These are phyloP conservation scores for Aspergillus aculeatinus DNA, from an alignment of 2,329 filamentous ascomycete species.

Conservation along the genomic window DNA sequence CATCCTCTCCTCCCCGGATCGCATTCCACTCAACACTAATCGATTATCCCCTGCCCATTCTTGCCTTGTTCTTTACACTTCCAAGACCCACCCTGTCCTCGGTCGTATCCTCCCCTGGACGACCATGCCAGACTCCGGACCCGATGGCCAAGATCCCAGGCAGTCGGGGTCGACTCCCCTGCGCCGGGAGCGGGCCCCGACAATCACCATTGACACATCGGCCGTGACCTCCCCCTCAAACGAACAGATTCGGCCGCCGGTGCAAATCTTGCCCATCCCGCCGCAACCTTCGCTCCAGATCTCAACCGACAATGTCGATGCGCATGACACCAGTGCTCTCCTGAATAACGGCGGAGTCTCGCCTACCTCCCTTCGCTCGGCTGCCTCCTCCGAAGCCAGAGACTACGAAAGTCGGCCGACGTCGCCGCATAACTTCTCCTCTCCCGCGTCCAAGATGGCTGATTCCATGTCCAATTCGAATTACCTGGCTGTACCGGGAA, in stretches of 20 bases:
- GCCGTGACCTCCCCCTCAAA: conserved; percentile 46
- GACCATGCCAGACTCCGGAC: conserved; percentile 34
- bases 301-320: conserved; percentile 38
- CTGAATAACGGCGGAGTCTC: conserved; percentile 36
- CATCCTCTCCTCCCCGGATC: conserved; percentile 21
- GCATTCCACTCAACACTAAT: conserved; percentile 22
- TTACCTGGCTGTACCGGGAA: conserved; percentile 63
- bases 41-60: conserved; percentile 15
- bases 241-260: conserved; percentile 34
- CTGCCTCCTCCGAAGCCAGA: conserved; percentile 59
- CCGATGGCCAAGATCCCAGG: conserved; percentile 28
- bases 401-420: conserved; percentile 59
- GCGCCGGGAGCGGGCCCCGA: conserved; percentile 50
- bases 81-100: conserved; percentile 12
- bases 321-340: conserved; percentile 30
- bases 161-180: conserved; percentile 31
- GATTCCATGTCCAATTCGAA: conserved; percentile 52
- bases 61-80: conserved; percentile 6
- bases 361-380: conserved; percentile 53
- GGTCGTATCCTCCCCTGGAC: conserved; percentile 12
- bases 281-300: conserved; percentile 38
- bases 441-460: conserved; percentile 55
- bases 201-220: conserved; percentile 59
- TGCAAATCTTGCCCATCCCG: conserved; percentile 37
- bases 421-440: conserved; percentile 67